Conservation (phyloP, 495 filamentous ascomycete species). For the Margaritispora aquatica region DNA sequence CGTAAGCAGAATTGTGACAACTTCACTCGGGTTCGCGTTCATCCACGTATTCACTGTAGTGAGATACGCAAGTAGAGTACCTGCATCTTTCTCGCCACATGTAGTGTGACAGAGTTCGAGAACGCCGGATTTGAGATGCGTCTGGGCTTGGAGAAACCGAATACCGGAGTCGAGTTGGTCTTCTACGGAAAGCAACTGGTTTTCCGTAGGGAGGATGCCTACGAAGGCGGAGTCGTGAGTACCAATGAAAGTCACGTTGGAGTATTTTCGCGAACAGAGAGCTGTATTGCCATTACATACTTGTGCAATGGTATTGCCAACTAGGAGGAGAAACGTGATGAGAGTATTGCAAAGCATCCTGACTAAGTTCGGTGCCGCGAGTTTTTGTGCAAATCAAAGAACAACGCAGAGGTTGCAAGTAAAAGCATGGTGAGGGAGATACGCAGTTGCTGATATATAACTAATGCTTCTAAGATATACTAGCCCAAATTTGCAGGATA, state of each 20-base stretch:
- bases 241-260: constrained; percentile 83
- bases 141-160: constrained; percentile 87
- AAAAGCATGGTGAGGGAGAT: background rate
- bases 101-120: constrained; percentile 54
- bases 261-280: constrained; percentile 74
- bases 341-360: constrained; percentile 10
- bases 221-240: constrained; percentile 62
- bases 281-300: constrained; percentile 80
- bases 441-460: too few species aligned
- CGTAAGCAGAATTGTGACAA: constrained; percentile 81
- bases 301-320: background rate
- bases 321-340: constrained; percentile 2
- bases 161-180: constrained; percentile 82
- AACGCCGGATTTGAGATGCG: constrained; percentile 51
- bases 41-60: constrained; percentile 7
- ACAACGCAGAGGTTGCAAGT: background rate
- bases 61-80: constrained; percentile 53
- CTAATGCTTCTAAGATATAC: too few species aligned
- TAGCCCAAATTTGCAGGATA: background rate
- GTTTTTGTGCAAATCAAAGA: background rate
- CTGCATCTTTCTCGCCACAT: constrained; percentile 74
- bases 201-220: constrained; percentile 56
- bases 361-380: background rate
- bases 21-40: constrained; percentile 68
- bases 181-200: constrained; percentile 65